Evolutionary conservation across 306 rosid species (phyloP), one percentile per base, ranked within the genome.

Genomic region (Dalbergia cochinchinensis): DNA sequence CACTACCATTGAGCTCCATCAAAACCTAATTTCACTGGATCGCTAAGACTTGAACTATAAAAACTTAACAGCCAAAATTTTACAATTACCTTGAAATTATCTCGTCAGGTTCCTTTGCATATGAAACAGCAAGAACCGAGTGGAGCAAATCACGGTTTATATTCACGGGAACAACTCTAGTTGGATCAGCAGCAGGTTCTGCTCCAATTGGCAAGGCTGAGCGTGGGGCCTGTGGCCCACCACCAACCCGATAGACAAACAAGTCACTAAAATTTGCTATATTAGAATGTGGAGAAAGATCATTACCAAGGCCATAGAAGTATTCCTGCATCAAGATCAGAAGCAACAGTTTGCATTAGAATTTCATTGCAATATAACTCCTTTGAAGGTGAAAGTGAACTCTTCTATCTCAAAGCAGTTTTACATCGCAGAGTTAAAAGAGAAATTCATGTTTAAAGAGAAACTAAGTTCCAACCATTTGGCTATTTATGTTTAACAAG

Each of bases 121-220:
- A 95, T 74, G 98, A 95, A 77, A 95, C 91, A 63, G 99, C 98
- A 16, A 95, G 97, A 69, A 95, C 92, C 12, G 77, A 15, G 69
- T 91, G 98, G 61, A 93, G 97, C 88, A 95, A 87, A 85, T 95
- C 99, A 70, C 83, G 90, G 84, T 86, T 90, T 68, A 91, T 88
- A 80, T 87, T 93, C 54, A 91, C 96, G 69, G 92, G 94, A 47
- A 89, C 98, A 69, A 93, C 85, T 83, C 99, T 89, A 20, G 94
- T 93, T 53, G 99, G 99, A 68, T 95, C 98, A 39, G 99, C 97
- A 4, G 96, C 91, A 68, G 99, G 99, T 84, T 95, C 98, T 54
- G 99, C 99, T 70, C 99, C 99, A 84, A 94, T 92, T 41, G 97
- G 99, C 89, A 94, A 81, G 69, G 99, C 99, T 41, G 97, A 94